Conservation (phyloP, 257 asterid species). For the Fraxinus americana region DNA sequence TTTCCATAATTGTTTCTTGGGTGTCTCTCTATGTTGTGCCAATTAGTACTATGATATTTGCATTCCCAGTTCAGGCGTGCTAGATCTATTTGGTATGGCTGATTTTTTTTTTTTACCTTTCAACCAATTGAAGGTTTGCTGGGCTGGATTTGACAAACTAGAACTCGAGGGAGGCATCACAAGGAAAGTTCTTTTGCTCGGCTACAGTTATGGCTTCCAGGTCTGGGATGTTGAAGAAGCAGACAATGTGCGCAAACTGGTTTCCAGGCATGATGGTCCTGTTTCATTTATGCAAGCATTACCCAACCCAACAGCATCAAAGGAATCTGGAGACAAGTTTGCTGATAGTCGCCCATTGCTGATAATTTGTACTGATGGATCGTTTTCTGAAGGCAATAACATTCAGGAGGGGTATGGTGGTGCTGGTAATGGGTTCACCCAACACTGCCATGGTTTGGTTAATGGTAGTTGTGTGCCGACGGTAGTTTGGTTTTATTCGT, state of each 20-base stretch:
- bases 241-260: slow-evolving; percentile 75
- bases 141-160: slow-evolving; percentile 74
- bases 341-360: slow-evolving; percentile 74
- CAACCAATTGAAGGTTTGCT: slow-evolving; percentile 58
- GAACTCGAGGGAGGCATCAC: slow-evolving; percentile 42
- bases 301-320: slow-evolving; percentile 63
- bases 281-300: slow-evolving; percentile 77
- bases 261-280: slow-evolving; percentile 86
- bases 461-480: slow-evolving; percentile 59
- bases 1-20: background rate
- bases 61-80: background rate
- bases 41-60: background rate
- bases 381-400: slow-evolving; percentile 63
- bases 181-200: slow-evolving; percentile 61
- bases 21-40: background rate
- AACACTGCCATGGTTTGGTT: slow-evolving; percentile 41
- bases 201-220: slow-evolving; percentile 78
- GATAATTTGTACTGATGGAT: slow-evolving; percentile 75
- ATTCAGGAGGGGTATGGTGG: slow-evolving; percentile 44
- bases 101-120: slow-evolving; percentile 13
- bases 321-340: slow-evolving; percentile 57
- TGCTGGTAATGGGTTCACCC: slow-evolving; percentile 51
- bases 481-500: slow-evolving; percentile 86
- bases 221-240: slow-evolving; percentile 94
- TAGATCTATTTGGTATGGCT: slow-evolving; percentile 3